These are phyloP conservation scores for Plantago major DNA, from an alignment of 257 asterid species.

Conservation along the genomic window DNA sequence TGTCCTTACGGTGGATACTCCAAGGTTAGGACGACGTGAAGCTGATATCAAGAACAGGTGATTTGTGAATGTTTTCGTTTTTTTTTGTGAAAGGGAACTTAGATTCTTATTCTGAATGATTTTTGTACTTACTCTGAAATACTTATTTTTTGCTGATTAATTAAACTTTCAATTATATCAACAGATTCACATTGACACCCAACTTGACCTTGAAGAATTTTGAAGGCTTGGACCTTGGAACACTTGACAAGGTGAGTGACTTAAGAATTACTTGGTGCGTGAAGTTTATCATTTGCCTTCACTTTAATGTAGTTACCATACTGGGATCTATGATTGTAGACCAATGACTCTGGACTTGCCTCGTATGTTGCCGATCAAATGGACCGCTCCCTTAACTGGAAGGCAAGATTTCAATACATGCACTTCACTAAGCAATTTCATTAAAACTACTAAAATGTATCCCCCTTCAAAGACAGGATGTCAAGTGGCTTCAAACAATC, in stretches of 20 bases:
- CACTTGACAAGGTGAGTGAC: conserved; percentile 44
- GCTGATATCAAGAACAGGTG: conserved; percentile 89
- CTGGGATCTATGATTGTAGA: conserved; percentile 28
- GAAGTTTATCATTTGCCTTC: background rate
- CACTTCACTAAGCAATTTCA: conserved; percentile 1
- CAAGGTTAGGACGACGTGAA: conserved; percentile 84
- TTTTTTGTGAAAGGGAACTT: background rate
- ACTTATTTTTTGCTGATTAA: conserved; percentile 8
- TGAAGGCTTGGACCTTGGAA: conserved; percentile 59
- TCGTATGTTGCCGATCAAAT: conserved; percentile 58
- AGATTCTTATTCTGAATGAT: background rate
- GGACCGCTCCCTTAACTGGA: conserved; percentile 73
- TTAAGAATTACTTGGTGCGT: background rate
- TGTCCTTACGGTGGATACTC: conserved; percentile 79
- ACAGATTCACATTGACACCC: conserved; percentile 69
- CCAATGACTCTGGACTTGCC: conserved; percentile 75
- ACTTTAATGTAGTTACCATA: conserved; percentile 6
- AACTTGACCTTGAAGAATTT: conserved; percentile 64
- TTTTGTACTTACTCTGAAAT: background rate
- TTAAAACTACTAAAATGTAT: background rate
- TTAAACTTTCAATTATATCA: conserved; percentile 10
- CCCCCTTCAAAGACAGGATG: conserved; percentile 40
- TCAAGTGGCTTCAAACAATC: conserved; percentile 80
- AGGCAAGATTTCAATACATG: conserved; percentile 30
- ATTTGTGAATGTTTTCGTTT: conserved; percentile 2